These are phyloP conservation scores for Alnus rubra DNA, from an alignment of 306 rosid genomes.

Conservation along the genomic window DNA sequence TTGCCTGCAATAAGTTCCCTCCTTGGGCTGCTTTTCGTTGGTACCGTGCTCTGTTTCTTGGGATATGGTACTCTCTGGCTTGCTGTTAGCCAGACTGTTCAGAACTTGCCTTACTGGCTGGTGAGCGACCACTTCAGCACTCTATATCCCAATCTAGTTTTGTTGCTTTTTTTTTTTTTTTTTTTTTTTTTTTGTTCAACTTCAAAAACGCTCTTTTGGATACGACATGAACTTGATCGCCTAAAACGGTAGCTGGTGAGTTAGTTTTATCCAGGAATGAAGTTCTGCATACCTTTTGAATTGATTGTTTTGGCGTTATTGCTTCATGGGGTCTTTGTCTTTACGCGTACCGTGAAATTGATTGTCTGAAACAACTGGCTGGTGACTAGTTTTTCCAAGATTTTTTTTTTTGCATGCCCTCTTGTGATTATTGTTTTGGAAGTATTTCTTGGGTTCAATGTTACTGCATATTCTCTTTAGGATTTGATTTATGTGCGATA, in stretches of 20 bases:
- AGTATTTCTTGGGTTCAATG: neutral
- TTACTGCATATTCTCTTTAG: neutral
- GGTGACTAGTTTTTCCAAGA: neutral
- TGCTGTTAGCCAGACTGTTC: conserved; percentile 47
- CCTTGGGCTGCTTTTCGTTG: conserved; percentile 80
- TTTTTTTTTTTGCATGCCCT: neutral
- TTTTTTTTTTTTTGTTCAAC: too few relatives aligned
- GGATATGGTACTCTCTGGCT: conserved; percentile 87
- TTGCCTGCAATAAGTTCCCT: conserved; percentile 77
- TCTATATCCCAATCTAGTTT: neutral
- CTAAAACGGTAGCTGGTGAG: conserved; percentile 1
- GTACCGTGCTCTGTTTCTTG: conserved; percentile 54
- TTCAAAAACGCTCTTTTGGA: neutral
- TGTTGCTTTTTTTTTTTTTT: neutral
- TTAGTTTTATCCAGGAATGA: neutral
- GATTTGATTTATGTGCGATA: neutral
- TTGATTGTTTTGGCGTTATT: neutral
- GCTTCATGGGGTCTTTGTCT: neutral
- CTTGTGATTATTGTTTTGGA: conserved; percentile 1
- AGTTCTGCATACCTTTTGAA: neutral
- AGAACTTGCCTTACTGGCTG: conserved; percentile 56
- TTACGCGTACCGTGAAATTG: neutral
- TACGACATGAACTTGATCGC: neutral
- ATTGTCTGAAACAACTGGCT: neutral
- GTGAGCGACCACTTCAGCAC: conserved; percentile 34